Base-by-base conservation (phyloP, 306 rosid species). In the Sophora flavescens region DNA sequence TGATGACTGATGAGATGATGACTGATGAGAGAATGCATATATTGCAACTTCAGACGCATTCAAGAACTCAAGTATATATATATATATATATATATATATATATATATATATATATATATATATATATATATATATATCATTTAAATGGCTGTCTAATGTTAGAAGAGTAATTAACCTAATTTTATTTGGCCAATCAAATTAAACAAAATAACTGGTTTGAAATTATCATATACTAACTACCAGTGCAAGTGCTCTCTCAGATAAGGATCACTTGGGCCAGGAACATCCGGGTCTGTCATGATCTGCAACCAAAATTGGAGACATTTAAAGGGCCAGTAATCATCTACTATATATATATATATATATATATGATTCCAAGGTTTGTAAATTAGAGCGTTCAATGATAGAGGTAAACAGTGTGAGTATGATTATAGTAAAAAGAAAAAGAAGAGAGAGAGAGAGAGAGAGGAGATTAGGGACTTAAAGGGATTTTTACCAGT, bases 201-300 rank as follows among this genome's bases (percentile, higher is more conserved):
- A 75, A 53, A 14, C 22, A 42, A 28, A 41, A 44, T 32, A 54
- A 17, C 17, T 18, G 33, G 17, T 42, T 17, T 61, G 3, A 44
- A 17, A 8, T 4, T 3, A 14, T 6, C 14, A 41, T 39, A 3
- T 51, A 15, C 14, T 2, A 71, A 39, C 50, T 87, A 92, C 97
- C 97, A 92, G 88, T 92, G 97, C 48, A 92, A 78, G 83, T 92
- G 96, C 70, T 92, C 97, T 77, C 88, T 90, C 70, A 88, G 74
- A 56, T 88, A 92, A 84, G 97, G 96, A 83, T 92, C 97, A 86
- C 97, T 92, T 14, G 97, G 97, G 76, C 96, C 96, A 67, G 97
- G 96, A 56, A 87, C 92, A 87, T 92, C 97, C 6, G 96, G 97
- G 56, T 92, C 97, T 18, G 89, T 87, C 96, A 92, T 87, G 18